These are phyloP conservation scores for Cystobasidium pallidum DNA, from an alignment of 1,284 basidiomycete species.

Conservation along the genomic window DNA sequence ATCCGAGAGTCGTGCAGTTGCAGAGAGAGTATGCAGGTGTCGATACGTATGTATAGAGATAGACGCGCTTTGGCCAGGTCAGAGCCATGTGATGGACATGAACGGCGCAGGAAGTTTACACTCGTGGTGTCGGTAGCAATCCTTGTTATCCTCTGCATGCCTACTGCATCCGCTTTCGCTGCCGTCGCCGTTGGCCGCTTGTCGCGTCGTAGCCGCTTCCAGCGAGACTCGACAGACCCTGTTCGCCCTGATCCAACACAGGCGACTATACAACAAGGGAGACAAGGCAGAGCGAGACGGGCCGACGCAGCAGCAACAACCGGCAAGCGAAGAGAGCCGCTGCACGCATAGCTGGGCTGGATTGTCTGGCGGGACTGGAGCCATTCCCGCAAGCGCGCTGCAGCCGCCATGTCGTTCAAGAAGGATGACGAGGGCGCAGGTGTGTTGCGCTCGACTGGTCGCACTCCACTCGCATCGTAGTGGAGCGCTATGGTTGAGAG, in stretches of 20 bases:
- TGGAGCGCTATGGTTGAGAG: neutral
- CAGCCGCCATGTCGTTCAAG: constrained; percentile 44
- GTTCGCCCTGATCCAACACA: constrained; percentile 23
- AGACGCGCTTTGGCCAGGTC: too few species aligned
- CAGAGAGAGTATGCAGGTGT: constrained; percentile 1
- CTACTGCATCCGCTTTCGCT: neutral
- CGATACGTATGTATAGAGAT: too few species aligned
- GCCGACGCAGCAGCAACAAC: neutral
- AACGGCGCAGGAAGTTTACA: too few species aligned
- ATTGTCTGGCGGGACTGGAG: neutral
- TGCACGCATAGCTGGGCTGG: neutral
- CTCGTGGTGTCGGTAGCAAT: too few species aligned
- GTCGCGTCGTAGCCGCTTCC: constrained; percentile 5
- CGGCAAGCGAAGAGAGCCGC: neutral
- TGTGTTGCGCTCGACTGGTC: neutral
- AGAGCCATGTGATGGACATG: too few species aligned
- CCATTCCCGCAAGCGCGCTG: constrained; percentile 1
- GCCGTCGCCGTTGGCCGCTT: neutral
- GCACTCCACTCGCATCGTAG: neutral
- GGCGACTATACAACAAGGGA: neutral
- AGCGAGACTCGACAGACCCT: neutral
- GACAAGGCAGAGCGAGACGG: neutral
- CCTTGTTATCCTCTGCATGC: too few species aligned
- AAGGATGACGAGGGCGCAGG: constrained; percentile 45
- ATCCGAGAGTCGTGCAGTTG: neutral